Evolutionary conservation across 1,284 basidiomycete genomes (phyloP), one percentile per base, ranked within the genome.

Genomic region (Ustilago hordei): DNA sequence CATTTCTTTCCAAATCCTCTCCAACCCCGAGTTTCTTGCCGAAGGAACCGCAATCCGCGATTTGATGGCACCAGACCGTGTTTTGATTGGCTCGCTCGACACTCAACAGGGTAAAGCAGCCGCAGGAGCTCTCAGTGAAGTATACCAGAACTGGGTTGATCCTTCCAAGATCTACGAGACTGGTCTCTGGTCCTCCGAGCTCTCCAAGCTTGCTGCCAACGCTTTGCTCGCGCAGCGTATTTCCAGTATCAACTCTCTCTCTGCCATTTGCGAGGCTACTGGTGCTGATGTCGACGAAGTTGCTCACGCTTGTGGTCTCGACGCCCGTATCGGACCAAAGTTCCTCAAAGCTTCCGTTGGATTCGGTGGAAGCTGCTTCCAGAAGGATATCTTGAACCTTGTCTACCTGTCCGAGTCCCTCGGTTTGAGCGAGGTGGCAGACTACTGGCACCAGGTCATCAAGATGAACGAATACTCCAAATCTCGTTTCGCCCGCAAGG

Each of bases 271-370:
- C 87, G 97, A 99, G 88, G 95, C 95, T n/a, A 99, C 97, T 7
- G 97, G 96, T 58, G 97, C 97, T 66, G 96, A 96, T 89, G 95
- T 99, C 68, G 95, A 98, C 87, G 97, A 99, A 88, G 96, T 99
- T 75, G 92, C 97, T 2, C 90, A 93, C 85, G 95, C 97, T 11
- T 93, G 98, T 84, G 96, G 96, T 36, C 92, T 92, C 81, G 97
- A 99, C 88, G 90, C 91, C 31, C 94, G 97, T 78, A 91, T 99
- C 66, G 97, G 97, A 4, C 90, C 94, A 84, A 96, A 94, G 87
- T 99, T 99, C 91, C 89, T 99, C 84, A 95, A 94, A 87, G 93
- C 94, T 43, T 93, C 92, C 48, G 93, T 95, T 75, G 94, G 96
- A n/a, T 99, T 98, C 83, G 96, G 96, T 78, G 96, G 96, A 39